These are phyloP conservation scores for Hanseniaspora occidentalis DNA, from an alignment of 805 yeast genomes.

Conservation along the genomic window DNA sequence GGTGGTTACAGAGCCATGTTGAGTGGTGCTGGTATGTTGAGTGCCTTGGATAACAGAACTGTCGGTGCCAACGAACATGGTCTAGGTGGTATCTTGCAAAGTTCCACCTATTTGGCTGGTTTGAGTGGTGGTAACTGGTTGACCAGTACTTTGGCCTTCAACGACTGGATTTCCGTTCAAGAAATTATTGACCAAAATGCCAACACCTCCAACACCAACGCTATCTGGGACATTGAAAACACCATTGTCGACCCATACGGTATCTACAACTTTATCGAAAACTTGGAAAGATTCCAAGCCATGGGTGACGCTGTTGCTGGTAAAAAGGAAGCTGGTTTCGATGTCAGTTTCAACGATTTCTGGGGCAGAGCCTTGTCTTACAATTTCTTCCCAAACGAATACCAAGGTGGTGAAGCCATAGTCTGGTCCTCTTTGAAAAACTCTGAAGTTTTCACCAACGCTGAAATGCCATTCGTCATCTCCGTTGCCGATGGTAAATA, in stretches of 20 bases:
- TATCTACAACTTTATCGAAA: slow-evolving; percentile 37
- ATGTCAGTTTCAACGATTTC: slow-evolving; percentile 53
- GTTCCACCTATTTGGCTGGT: slow-evolving; percentile 61
- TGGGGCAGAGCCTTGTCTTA: slow-evolving; percentile 74
- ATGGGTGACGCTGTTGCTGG: slow-evolving; percentile 39
- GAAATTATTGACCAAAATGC: slow-evolving; percentile 33
- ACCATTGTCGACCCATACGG: slow-evolving; percentile 56
- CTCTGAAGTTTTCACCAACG: slow-evolving; percentile 46
- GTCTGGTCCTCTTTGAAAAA: slow-evolving; percentile 49
- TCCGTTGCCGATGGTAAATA: slow-evolving; percentile 54
- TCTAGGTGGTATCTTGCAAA: slow-evolving; percentile 63
- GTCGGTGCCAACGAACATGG: slow-evolving; percentile 39
- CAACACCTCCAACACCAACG: slow-evolving; percentile 21
- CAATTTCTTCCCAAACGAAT: slow-evolving; percentile 52
- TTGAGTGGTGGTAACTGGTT: slow-evolving; percentile 83
- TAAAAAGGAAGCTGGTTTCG: slow-evolving; percentile 52
- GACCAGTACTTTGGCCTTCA: slow-evolving; percentile 51
- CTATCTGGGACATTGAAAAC: slow-evolving; percentile 58
- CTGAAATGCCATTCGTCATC: slow-evolving; percentile 64
- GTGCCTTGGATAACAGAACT: slow-evolving; percentile 69
- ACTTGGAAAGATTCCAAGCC: slow-evolving; percentile 38
- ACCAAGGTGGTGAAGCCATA: slow-evolving; percentile 53
- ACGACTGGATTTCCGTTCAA: slow-evolving; percentile 63
- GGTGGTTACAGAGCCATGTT: slow-evolving; percentile 88
- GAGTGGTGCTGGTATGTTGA: slow-evolving; percentile 68